Evolutionary conservation across 495 filamentous ascomycete genomes (phyloP).

Genomic region (Lindgomyces ingoldianus): DNA sequence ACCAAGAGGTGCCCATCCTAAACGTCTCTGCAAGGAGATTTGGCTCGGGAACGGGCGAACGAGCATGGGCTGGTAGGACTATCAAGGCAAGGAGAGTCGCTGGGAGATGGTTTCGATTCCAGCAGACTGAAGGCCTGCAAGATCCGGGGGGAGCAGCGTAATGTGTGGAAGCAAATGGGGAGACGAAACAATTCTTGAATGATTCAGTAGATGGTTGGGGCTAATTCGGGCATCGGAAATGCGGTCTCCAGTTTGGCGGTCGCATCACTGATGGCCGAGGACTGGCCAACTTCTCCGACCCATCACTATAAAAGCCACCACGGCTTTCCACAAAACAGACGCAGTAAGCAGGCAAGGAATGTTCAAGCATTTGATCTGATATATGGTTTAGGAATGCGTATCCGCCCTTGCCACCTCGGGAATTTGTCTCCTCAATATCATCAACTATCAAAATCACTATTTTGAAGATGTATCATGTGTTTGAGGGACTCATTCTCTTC

Average conservation of each 20-base stretch:
- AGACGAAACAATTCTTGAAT: too few species aligned
- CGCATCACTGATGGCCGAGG: too few species aligned
- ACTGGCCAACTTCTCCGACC: too few species aligned
- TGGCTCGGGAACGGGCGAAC: constrained; percentile 50
- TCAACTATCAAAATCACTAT: not conserved
- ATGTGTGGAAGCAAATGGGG: not conserved
- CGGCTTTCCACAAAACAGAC: too few species aligned
- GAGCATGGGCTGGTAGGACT: constrained; percentile 65
- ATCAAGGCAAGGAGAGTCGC: constrained; percentile 65
- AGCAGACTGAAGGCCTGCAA: constrained; percentile 16
- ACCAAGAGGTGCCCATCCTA: constrained; percentile 46
- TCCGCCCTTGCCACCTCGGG: not conserved
- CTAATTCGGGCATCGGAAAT: too few species aligned
- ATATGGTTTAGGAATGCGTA: not conserved
- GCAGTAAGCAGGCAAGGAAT: not conserved
- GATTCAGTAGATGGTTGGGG: not conserved
- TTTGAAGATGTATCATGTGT: not conserved
- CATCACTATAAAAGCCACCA: too few species aligned
- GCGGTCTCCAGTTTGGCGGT: too few species aligned
- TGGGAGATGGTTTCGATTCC: constrained; percentile 73
- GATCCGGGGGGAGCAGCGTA: not conserved
- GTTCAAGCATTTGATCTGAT: not conserved
- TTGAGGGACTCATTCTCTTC: too few species aligned
- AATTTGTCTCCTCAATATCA: not conserved
- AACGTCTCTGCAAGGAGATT: constrained; percentile 46